These are phyloP conservation scores for Tolypocladium tundrense DNA, from an alignment of 2,329 filamentous ascomycete genomes.

Conservation along the genomic window DNA sequence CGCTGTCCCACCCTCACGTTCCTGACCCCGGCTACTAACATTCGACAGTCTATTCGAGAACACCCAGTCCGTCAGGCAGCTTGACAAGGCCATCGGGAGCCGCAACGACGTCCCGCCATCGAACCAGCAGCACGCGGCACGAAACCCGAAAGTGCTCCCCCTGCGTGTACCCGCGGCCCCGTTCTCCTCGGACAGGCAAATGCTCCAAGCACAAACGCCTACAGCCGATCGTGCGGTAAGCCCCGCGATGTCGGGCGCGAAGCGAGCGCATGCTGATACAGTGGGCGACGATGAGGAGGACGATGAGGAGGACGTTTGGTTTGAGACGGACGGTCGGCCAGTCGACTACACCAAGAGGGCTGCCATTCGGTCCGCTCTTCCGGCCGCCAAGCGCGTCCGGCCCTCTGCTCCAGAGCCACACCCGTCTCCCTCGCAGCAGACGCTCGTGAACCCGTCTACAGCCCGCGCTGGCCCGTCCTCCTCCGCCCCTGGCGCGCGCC, in stretches of 20 bases:
- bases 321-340: not conserved
- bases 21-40: not conserved
- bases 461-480: not conserved
- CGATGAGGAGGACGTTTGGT: not conserved
- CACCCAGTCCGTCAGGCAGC: slow-evolving; percentile 11
- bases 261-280: not conserved
- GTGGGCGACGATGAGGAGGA: not conserved
- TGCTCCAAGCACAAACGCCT: not conserved
- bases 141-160: too few species aligned
- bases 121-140: not conserved
- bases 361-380: not conserved
- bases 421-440: not conserved
- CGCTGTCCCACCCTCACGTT: not conserved
- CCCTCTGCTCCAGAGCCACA: not conserved
- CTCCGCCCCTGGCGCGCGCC: not conserved
- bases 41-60: not conserved
- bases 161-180: not conserved
- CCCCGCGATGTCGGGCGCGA: not conserved
- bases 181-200: not conserved
- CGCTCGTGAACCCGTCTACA: too few species aligned
- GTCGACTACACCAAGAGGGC: not conserved
- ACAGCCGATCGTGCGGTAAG: not conserved
- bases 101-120: slow-evolving; percentile 12
- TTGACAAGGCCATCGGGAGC: slow-evolving; percentile 10
- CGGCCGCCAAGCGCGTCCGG: not conserved